Evolutionary conservation across 2,329 filamentous ascomycete genomes (phyloP).

Genomic region (Incumbomyces delicatus): DNA sequence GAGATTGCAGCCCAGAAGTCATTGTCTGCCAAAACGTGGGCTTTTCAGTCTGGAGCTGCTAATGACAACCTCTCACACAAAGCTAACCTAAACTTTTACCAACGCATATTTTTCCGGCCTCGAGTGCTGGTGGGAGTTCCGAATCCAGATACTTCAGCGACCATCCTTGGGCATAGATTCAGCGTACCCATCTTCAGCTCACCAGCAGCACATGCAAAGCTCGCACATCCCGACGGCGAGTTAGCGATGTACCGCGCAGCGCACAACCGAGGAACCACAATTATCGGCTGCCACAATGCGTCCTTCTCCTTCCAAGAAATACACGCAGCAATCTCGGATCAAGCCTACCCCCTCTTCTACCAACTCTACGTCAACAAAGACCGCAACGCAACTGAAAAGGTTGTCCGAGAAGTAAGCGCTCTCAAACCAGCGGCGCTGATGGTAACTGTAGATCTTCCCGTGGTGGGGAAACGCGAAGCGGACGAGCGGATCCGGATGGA

Average conservation of each 20-base stretch:
- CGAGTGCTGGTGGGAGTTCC: constrained; percentile 34
- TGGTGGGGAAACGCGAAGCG: constrained; percentile 46
- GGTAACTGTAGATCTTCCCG: constrained; percentile 48
- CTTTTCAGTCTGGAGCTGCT: constrained; percentile 21
- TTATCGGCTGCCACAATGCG: constrained; percentile 40
- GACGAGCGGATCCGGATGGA: constrained; percentile 42
- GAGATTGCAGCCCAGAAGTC: constrained; percentile 13
- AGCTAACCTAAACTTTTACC: constrained; percentile 24
- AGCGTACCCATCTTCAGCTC: constrained; percentile 15
- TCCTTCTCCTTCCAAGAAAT: constrained; percentile 50
- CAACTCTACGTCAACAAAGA: constrained; percentile 55
- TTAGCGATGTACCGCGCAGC: constrained; percentile 28
- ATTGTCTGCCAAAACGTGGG: constrained; percentile 19
- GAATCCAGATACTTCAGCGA: constrained; percentile 27
- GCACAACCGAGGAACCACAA: constrained; percentile 11
- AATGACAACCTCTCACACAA: constrained; percentile 12
- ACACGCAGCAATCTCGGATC: constrained; percentile 21
- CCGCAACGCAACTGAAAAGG: constrained; percentile 39
- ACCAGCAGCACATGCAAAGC: constrained; percentile 28
- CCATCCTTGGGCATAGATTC: constrained; percentile 15
- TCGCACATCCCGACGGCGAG: constrained; percentile 36
- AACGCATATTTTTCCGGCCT: constrained; percentile 39
- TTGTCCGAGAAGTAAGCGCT: constrained; percentile 39
- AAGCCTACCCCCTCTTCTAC: constrained; percentile 29
- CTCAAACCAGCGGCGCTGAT: constrained; percentile 41